Base-by-base conservation (phyloP, 208 protist genomes). In the Wallacemonas collosoma region DNA sequence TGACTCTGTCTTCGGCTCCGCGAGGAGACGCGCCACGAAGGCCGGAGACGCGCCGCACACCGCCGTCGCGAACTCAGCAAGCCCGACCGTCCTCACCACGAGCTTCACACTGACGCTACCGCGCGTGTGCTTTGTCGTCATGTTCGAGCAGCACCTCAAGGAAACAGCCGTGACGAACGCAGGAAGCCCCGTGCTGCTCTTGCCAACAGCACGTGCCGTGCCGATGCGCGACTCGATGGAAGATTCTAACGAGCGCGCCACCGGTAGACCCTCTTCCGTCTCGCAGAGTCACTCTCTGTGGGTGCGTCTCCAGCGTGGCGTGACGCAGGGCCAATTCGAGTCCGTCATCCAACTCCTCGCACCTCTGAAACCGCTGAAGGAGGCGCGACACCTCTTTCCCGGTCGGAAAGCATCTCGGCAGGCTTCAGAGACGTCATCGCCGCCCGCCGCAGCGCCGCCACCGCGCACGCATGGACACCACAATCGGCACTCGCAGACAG, bases 221-320 rank as follows among this genome's bases (percentile, higher is more conserved):
- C 60, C 60, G 38, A 8, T 1, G 9, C 60, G 60, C 41, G 60
- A 65, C 40, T 9, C 26, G 41, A 65, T 65, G 60, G 60, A 65
- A 17, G 60, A 65, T 41, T 65, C 60, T 4, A 65, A 65, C 41
- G 60, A 65, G 60, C 60, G 60, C 11, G 41, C 60, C 9, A 50
- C 60, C 5, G 60, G 60, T 35, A 38, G 60, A 4, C 38, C 60
- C 12, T 6, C 60, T 4, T 65, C 60, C 12, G n/a, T 65, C 4
- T 38, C 26, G 60, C 60, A 53, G 60, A 65, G 60, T 26, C 60
- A 65, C 60, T 53, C 41, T 41, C 40, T 65, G 60, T 65, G 60
- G 60, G 60, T 48, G 40, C 60, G 60, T 51, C 38, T 65, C 4
- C 60, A 65, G 60, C 60, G 60, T 41, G 60, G 41, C 8, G 60